Base-by-base conservation (phyloP, 2,329 filamentous ascomycete species). In the Talaromyces sp. region DNA sequence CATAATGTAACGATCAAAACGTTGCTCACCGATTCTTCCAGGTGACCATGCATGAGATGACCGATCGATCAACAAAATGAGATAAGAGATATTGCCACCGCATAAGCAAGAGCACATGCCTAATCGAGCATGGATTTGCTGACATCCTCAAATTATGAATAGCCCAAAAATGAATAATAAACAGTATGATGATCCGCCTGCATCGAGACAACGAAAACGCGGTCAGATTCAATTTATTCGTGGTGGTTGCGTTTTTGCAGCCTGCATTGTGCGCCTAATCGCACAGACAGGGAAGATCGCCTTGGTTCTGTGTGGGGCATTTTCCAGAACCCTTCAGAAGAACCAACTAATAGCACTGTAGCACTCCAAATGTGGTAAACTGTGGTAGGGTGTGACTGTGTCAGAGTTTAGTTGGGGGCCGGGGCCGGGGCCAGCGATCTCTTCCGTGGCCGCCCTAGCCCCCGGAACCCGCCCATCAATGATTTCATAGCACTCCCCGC, bases 401-500 rank as follows among this genome's bases (percentile, higher is more conserved):
- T 38, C 21, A 55, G 17, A 55, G 52, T 3, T 55, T 43, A 24
- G 53, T 55, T 55, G 53, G 48, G 48, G 48, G 48, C 48, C 17
- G 48, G 48, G 48, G 48, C 48, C 14, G 48, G 48, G 24, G 48
- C 48, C 48, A 52, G 26, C 27, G 48, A 52, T 29, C 26, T 26
- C 48, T 52, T 52, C 27, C 48, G 48, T 52, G 48, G 48, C 24
- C 48, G 48, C 48, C 59, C 56, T 55, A 61, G 59, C 24, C 59
- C 57, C 60, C 57, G 50, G 31, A 62, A 59, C 11, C 60, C 57
- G 53, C 60, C 60, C 56, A 62, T 58, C 53, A 62, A 29, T 17
- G 57, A 54, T 26, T 59, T 62, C 57, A 62, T 62, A 7, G 57
- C 35, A 56, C 51, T 59, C 24, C 51, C 35, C 56, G 57, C 52